Base-by-base conservation (phyloP, 2,329 filamentous ascomycete species). In the Epichloe uncinata region DNA sequence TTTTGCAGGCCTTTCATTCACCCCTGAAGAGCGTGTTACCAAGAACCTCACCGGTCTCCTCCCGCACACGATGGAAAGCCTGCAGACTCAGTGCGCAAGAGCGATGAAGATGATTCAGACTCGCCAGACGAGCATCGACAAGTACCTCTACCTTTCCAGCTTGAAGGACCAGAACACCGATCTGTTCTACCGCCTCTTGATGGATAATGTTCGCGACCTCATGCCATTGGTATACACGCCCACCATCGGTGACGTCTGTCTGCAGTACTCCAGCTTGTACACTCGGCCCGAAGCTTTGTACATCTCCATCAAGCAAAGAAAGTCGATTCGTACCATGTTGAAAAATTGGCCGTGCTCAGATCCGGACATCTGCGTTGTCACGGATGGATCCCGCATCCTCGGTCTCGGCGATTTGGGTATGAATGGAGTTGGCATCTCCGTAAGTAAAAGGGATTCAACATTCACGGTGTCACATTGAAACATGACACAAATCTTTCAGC, bases 351-450 rank as follows among this genome's bases (percentile, higher is more conserved):
- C 88, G 30, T 84, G 93, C 66, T 70, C 77, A 56, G 81, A 88
- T 56, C 91, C 95, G 34, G 88, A 96, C 68, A 98, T 98, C 64
- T 95, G 89, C 63, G 90, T 95, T 65, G 84, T 98, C 59, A 97
- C 93, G 15, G 93, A 98, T 66, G 93, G 93, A 54, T 96, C 90
- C 45, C 85, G 93, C 57, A 96, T 82, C 67, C 82, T 90, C 52
- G 91, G 93, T 62, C 81, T 98, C 37, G 93, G 93, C 59, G 93
- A 98, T 69, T 79, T 97, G 51, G 93, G 93, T 58, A 84, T 98
- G 57, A 96, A 96, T 68, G 93, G 93, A 62, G 95, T 97, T 74
- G 93, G 93, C 57, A 98, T 98, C 68, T 89, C 93, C 54, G 91
- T 82, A 69, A 70, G 78, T 76, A 22, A 7, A 15, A 6, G 15